Base-by-base conservation (phyloP, 306 rosid species). In the Mimosa bimucronata region DNA sequence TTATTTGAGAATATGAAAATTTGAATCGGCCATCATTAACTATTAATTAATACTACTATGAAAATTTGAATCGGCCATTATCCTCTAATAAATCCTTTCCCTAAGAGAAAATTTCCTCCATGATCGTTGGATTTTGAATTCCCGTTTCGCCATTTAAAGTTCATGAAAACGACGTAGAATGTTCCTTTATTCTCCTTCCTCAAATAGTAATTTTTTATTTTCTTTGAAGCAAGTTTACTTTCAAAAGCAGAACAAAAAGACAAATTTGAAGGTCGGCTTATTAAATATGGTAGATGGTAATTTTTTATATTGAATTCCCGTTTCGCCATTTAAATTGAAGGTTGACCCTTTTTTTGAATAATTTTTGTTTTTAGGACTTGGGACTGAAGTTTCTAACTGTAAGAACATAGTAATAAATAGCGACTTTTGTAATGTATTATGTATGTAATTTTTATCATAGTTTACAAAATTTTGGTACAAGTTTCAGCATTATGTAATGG, bases 91-190 rank as follows among this genome's bases (percentile, higher is more conserved):
- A n/a, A n/a, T n/a, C n/a, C n/a, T n/a, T n/a, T n/a, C n/a, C n/a
- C n/a, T n/a, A n/a, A n/a, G n/a, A n/a, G n/a, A n/a, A n/a, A n/a
- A n/a, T n/a, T n/a, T n/a, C n/a, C n/a, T n/a, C n/a, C n/a, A n/a
- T 62, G 68, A 52, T 61, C 71, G 30, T 74, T 65, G 81, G 75
- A 80, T 83, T 58, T 61, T 72, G 78, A 82, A 81, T 60, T 66
- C 73, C 25, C 66, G 68, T 78, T 48, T 69, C 83, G 86, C 76
- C 74, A 65, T 79, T 77, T 60, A 79, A 75, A 58, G 68, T 80
- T 79, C 73, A 78, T 79, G 83, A 80, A 66, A 62, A 71, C 78
- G 85, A 81, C 48, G 84, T 74, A 80, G 82, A 81, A 83, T 26
- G 12, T 55, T 74, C 77, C 76, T 77, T 86, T 76, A 65, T 87